Conservation (phyloP, 345 rosid genomes). For the Hibiscus trionum region DNA sequence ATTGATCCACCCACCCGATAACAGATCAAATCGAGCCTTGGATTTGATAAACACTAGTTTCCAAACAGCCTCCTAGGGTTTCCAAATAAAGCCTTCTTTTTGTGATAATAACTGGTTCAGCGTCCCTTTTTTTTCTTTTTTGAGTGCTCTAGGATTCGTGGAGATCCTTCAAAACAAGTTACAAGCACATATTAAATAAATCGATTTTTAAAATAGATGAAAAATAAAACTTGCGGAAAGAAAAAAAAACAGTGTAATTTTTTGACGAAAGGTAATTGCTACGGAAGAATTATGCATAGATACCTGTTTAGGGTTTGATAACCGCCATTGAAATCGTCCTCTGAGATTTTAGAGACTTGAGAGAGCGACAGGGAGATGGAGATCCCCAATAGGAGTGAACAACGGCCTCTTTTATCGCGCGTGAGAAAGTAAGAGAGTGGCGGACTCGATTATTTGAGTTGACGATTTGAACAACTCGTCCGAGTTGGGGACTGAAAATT, state of each 20-base stretch:
- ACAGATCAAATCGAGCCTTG: conserved; percentile 22
- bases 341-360: conserved; percentile 13
- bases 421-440: neutral
- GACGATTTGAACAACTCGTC: conserved; percentile 7
- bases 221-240: neutral
- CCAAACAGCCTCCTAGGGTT: conserved; percentile 11
- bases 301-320: conserved; percentile 25
- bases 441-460: neutral
- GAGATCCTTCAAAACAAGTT: neutral
- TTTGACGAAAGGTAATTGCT: neutral
- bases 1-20: conserved; percentile 22
- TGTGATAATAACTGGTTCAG: neutral
- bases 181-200: neutral
- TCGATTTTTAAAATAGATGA: neutral
- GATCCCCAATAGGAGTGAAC: conserved; percentile 22
- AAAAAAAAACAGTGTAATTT: neutral
- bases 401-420: conserved; percentile 8
- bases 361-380: conserved; percentile 9
- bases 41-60: conserved; percentile 9
- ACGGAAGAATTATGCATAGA: neutral
- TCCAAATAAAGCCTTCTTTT: neutral
- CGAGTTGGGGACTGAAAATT: neutral
- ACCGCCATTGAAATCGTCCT: conserved; percentile 21
- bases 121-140: neutral
- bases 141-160: conserved; percentile 14